Conservation (phyloP, 345 rosid genomes). For the Populus tremula region DNA sequence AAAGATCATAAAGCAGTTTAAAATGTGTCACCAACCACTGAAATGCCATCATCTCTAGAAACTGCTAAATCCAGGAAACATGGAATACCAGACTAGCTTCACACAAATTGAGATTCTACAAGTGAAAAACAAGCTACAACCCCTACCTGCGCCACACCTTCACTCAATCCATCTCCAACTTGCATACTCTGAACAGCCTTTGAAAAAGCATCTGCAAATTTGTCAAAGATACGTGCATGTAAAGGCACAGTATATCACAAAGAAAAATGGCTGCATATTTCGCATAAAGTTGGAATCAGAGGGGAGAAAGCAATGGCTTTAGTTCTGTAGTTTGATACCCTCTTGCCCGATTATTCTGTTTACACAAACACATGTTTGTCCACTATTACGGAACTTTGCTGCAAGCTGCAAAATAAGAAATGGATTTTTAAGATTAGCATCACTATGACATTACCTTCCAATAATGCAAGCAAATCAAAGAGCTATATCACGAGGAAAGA, state of each 20-base stretch:
- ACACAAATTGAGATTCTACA: background rate
- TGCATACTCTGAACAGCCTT: slow-evolving; percentile 78
- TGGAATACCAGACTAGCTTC: background rate
- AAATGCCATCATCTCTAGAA: background rate
- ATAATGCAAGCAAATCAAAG: background rate
- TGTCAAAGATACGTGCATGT: slow-evolving; percentile 80
- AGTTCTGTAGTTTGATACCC: slow-evolving; percentile 44
- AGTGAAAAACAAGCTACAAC: background rate
- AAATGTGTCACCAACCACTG: background rate
- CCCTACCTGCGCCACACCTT: slow-evolving; percentile 68
- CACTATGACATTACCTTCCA: background rate
- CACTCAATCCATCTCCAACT: slow-evolving; percentile 94
- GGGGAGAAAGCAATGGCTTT: background rate
- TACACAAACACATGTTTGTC: slow-evolving; percentile 97
- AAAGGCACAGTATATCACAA: background rate
- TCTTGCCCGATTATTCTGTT: slow-evolving; percentile 93
- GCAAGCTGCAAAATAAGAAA: slow-evolving; percentile 63
- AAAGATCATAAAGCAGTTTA: background rate
- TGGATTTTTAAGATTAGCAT: background rate
- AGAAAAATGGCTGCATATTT: background rate
- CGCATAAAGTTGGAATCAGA: background rate
- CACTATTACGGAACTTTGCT: slow-evolving; percentile 89
- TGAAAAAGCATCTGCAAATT: slow-evolving; percentile 79
- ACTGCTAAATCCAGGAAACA: background rate
- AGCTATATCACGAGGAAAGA: background rate